Evolutionary conservation across 2,329 filamentous ascomycete species (phyloP).

Genomic region (Nigrograna mackinnonii): DNA sequence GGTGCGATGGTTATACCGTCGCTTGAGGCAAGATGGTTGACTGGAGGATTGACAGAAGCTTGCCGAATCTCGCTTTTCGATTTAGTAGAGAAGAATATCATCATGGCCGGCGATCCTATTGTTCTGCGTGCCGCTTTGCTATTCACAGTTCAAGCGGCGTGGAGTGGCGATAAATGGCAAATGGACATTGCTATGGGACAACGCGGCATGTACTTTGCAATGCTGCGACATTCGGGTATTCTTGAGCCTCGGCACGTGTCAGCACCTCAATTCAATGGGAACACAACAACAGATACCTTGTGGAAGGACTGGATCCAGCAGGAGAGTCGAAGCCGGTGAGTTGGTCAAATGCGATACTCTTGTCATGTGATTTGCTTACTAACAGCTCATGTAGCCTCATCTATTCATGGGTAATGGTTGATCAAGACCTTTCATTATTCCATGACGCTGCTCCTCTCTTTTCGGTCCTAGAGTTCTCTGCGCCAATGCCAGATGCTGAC

Average conservation of each 20-base stretch:
- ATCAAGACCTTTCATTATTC: slow-evolving; percentile 60
- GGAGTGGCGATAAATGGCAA: slow-evolving; percentile 77
- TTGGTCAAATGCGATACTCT: slow-evolving; percentile 13
- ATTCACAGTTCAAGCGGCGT: slow-evolving; percentile 69
- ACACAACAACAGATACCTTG: slow-evolving; percentile 49
- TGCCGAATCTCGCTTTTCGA: slow-evolving; percentile 74
- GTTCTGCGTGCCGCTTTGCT: slow-evolving; percentile 68
- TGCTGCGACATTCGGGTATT: slow-evolving; percentile 71
- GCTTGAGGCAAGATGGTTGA: slow-evolving; percentile 66
- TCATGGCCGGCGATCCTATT: slow-evolving; percentile 67
- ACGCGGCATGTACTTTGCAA: slow-evolving; percentile 72
- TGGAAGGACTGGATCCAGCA: slow-evolving; percentile 69
- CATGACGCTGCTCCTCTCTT: slow-evolving; percentile 55
- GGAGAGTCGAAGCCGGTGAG: slow-evolving; percentile 66
- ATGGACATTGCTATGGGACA: slow-evolving; percentile 79
- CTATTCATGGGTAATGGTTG: slow-evolving; percentile 77
- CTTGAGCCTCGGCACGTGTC: slow-evolving; percentile 57
- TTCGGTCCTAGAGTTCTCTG: slow-evolving; percentile 66
- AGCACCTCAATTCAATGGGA: slow-evolving; percentile 50
- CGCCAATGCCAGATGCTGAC: slow-evolving; percentile 67
- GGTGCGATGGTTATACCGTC: slow-evolving; percentile 69
- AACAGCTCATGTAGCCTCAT: slow-evolving; percentile 55
- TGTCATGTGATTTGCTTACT: slow-evolving; percentile 27
- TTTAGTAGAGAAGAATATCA: slow-evolving; percentile 71
- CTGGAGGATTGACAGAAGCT: slow-evolving; percentile 69